phyloP scores from a whole-genome alignment of 768 basidiomycete genomes.

The Clavaria fumosa region DNA sequence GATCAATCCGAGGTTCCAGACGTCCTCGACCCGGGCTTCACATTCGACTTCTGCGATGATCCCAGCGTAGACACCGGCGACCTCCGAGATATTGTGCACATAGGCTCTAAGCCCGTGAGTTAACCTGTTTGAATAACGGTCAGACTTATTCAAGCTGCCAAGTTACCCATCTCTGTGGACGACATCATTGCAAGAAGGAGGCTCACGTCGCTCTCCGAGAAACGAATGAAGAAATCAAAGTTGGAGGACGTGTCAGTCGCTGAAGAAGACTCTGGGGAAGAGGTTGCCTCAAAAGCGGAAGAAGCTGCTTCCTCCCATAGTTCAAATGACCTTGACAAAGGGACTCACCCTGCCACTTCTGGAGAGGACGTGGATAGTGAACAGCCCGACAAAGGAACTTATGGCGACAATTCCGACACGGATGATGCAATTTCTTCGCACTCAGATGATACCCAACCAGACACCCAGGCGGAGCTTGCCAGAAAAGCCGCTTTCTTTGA shows the following conservation, averaged over 20 bases:
- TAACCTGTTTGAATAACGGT: constrained; percentile 2
- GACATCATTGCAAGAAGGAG: constrained; percentile 76
- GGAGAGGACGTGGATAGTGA: constrained; percentile 26
- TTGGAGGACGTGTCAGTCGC: constrained; percentile 15
- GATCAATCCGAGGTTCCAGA: constrained; percentile 16
- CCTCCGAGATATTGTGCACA: constrained; percentile 41
- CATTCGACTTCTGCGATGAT: constrained; percentile 66
- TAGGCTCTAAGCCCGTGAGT: constrained; percentile 46
- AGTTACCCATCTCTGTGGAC: constrained; percentile 78
- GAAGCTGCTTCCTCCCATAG: constrained; percentile 17
- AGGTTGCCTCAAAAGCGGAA: constrained; percentile 15
- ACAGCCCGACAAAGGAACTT: constrained; percentile 3
- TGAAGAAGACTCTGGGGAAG: constrained; percentile 10
- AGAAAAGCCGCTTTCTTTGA: constrained; percentile 87
- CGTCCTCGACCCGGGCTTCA: constrained; percentile 64
- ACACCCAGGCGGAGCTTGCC: constrained; percentile 52
- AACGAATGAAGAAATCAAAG: constrained; percentile 50
- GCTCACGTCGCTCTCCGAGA: constrained; percentile 23
- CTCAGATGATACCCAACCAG: constrained; percentile 29
- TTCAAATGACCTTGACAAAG: constrained; percentile 6
- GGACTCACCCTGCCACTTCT: constrained; percentile 25
- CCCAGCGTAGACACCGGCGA: constrained; percentile 43
- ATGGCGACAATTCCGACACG: constrained; percentile 11
- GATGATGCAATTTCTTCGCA: constrained; percentile 19
- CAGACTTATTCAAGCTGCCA: constrained; percentile 7